These are phyloP conservation scores for Buxus sempervirens DNA, from an alignment of 164 flowering plant species.

Conservation along the genomic window DNA sequence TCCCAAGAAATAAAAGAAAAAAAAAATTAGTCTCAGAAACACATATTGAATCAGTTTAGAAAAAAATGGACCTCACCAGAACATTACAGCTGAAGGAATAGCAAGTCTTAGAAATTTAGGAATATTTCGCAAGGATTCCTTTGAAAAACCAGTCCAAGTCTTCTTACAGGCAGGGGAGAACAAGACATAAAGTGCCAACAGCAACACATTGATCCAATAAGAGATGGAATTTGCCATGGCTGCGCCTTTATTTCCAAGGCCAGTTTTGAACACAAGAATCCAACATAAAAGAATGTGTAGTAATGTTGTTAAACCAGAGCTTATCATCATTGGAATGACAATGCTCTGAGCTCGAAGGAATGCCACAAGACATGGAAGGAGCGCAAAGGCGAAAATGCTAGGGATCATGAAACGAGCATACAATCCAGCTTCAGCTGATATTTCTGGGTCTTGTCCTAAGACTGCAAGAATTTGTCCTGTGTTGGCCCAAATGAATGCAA, in stretches of 20 bases:
- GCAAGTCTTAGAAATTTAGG: constrained; percentile 29
- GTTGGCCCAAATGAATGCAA: constrained; percentile 24
- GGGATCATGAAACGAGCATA: constrained; percentile 29
- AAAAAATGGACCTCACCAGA: constrained; percentile 18
- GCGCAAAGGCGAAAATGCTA: constrained; percentile 19
- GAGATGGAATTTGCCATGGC: constrained; percentile 33
- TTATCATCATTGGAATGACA: constrained; percentile 29
- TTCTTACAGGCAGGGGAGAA: constrained; percentile 31
- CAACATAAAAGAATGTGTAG: constrained; percentile 26
- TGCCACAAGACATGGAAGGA: constrained; percentile 20
- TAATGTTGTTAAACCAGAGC: constrained; percentile 21
- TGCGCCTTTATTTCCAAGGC: constrained; percentile 32
- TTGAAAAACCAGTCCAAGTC: constrained; percentile 41
- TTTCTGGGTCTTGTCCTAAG: constrained; percentile 25
- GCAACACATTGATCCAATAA: constrained; percentile 31
- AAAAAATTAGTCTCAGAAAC: not conserved
- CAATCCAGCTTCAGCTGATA: constrained; percentile 20
- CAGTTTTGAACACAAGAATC: constrained; percentile 30
- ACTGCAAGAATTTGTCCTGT: constrained; percentile 15
- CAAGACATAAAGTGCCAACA: constrained; percentile 31
- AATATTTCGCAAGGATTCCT: constrained; percentile 27
- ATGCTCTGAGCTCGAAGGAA: constrained; percentile 28
- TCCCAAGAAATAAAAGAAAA: not conserved
- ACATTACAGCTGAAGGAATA: constrained; percentile 38
- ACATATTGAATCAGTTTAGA: not conserved